Percentiles rank a stretch among this genome's conserved stretches.
These are phyloP conservation scores for Chionographis japonica DNA, from an alignment of 106 monocot species.

Conservation along the genomic window DNA sequence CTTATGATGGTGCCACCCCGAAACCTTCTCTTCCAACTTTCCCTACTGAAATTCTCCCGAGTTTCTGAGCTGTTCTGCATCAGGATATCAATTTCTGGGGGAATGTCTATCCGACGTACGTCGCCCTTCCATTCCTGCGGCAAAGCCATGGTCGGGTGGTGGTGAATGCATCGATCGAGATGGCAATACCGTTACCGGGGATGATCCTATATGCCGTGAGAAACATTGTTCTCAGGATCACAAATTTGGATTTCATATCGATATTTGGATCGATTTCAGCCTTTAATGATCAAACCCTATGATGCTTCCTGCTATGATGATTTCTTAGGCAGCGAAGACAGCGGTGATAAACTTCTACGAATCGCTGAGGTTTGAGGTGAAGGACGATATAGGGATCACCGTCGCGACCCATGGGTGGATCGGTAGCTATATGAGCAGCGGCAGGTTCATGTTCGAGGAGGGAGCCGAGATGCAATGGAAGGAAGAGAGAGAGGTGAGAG, in stretches of 20 bases:
- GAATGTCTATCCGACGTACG: slow-evolving; percentile 47
- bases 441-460: slow-evolving; percentile 72
- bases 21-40: too few relatives aligned
- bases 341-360: slow-evolving; percentile 82
- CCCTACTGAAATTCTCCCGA: too few relatives aligned
- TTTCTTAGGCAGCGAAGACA: slow-evolving; percentile 67
- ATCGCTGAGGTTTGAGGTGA: slow-evolving; percentile 60
- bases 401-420: slow-evolving; percentile 81
- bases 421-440: slow-evolving; percentile 52
- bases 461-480: slow-evolving; percentile 85
- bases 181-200: slow-evolving; percentile 44
- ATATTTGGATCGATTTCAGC: too few relatives aligned
- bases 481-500: slow-evolving; percentile 68
- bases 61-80: background rate
- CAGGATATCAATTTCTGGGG: slow-evolving; percentile 58
- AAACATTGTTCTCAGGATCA: background rate
- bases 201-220: slow-evolving; percentile 46
- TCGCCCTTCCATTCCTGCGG: slow-evolving; percentile 33
- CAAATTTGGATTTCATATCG: too few relatives aligned
- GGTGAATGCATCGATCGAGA: slow-evolving; percentile 40
- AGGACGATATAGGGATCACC: slow-evolving; percentile 67
- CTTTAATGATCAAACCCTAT: too few relatives aligned
- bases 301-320: too few relatives aligned
- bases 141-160: slow-evolving; percentile 30
- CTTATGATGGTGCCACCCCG: background rate